Base-by-base conservation (phyloP, 2,329 filamentous ascomycete species). In the Blastomyces percursus region DNA sequence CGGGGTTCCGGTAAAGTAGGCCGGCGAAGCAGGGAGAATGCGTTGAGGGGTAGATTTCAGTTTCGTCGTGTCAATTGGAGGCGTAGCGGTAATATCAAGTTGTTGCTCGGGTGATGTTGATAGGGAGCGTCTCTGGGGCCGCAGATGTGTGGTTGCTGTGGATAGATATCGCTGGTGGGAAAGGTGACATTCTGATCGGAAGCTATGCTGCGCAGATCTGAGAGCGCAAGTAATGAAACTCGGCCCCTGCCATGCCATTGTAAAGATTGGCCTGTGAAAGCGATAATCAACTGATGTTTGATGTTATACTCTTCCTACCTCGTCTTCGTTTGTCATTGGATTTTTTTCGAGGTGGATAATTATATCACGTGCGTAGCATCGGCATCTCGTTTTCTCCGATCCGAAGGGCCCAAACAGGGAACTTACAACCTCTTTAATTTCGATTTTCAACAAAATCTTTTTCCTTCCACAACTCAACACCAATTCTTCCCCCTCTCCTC, bases 1-100 rank as follows among this genome's bases (percentile, higher is more conserved):
- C 1, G 92, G 89, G 65, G 87, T 87, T 60, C 88, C 88, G 60
- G 91, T 92, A 79, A 97, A 99, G 78, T 99, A 99, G n/a, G 93
- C 94, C 2, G 90, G 87, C 44, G 92, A 96, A 32, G 83, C 82
- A 24, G 94, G 94, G 44, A 96, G 79, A 27, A 95, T 80, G 67
- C 94, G 90, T 61, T 89, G 86, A 67, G 84, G 82, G 32, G 70
- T 67, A 35, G 76, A 66, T 52, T 27, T 64, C 42, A 67, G 62
- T 21, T 63, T 59, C 24, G 38, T 44, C 62, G 74, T 71, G 64
- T 78, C 66, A 61, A 76, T 72, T 61, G 73, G 69, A 19, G 72
- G 70, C 35, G 73, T 72, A 40, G 74, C 71, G 44, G 66, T 59
- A 44, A 66, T 60, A 14, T 52, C 62, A 38, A 16, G 59, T 32